Evolutionary conservation across 2,329 filamentous ascomycete genomes (phyloP), one percentile per base, ranked within the genome.

Genomic region (Zalaria obscura): DNA sequence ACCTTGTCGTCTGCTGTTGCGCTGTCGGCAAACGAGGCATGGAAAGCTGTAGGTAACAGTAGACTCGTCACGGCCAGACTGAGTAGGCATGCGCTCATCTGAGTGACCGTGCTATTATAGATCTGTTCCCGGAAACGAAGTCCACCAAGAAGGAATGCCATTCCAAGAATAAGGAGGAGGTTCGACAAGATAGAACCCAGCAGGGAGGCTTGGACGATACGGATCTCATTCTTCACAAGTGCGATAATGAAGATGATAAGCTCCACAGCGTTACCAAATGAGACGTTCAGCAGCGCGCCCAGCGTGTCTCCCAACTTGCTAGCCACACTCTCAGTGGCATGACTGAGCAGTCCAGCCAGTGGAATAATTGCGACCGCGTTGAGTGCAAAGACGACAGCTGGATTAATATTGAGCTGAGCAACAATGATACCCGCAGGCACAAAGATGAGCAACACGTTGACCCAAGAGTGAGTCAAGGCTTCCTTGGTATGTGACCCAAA

Each of bases 71-170:
- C 88, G 55, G 83, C 88, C 61, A 94, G 63, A 67, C 85, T 93
- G 51, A 95, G 74, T 52, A 95, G 70, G 64, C 86, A 93, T 40
- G 88, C 88, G 58, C 86, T 94, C 85, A 94, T 94, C 59, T 95
- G 87, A 1, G 87, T 94, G 44, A 94, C 85, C 25, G 85, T 94
- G 63, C 79, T 91, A 64, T 94, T 95, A 65, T 94, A 95, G 47
- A 95, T 80, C 75, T 94, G 88, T 66, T 95, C 88, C 57, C 83
- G 80, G 60, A 78, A 94, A 47, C 86, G 79, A 41, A 94, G 66
- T 48, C 87, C 88, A 55, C 88, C 88, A 25, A 93, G 65, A 40
- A 93, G 73, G 61, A 95, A 94, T 43, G 80, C 79, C 86, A 94
- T 94, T 54, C 88, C 88, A 51, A 95, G 65, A 55, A 93, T 93